These are phyloP conservation scores for Kurtzmaniella quercitrusa DNA, from an alignment of 1,139 yeast species.

Conservation along the genomic window DNA sequence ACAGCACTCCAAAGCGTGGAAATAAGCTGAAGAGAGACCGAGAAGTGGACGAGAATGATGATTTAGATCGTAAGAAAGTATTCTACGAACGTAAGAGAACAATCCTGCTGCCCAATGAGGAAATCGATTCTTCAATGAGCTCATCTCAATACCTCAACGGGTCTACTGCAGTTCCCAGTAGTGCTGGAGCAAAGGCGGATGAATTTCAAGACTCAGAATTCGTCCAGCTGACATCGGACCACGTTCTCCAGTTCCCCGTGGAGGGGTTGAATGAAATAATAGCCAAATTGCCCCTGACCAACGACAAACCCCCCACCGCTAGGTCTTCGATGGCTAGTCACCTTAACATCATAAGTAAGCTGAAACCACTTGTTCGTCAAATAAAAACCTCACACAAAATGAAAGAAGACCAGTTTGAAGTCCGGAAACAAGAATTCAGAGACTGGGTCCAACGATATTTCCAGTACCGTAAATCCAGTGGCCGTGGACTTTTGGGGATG, in stretches of 20 bases:
- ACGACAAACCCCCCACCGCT: constrained; percentile 9
- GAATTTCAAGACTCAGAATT: background rate
- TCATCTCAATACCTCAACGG: background rate
- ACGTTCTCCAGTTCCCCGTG: constrained; percentile 19
- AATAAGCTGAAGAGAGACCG: constrained; percentile 27
- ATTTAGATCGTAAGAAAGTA: too few species aligned
- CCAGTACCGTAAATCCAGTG: constrained; percentile 35
- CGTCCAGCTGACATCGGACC: constrained; percentile 4
- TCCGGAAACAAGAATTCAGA: constrained; percentile 23
- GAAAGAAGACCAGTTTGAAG: constrained; percentile 26
- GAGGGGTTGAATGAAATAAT: constrained; percentile 14
- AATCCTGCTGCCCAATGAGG: background rate
- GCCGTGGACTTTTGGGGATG: constrained; percentile 36
- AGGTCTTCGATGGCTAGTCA: constrained; percentile 18
- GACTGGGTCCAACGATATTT: constrained; percentile 36
- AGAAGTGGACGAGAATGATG: constrained; percentile 16
- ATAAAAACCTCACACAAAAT: constrained; percentile 28
- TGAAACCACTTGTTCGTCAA: constrained; percentile 27
- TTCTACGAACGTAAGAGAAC: constrained; percentile 4
- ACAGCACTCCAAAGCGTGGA: constrained; percentile 29
- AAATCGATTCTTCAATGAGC: background rate
- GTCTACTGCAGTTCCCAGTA: background rate
- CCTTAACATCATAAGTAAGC: constrained; percentile 19
- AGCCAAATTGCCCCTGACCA: constrained; percentile 7
- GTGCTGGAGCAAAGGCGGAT: background rate